These are phyloP conservation scores for Oryza punctata DNA, from an alignment of 176 grass and related monocot genomes.

Conservation along the genomic window DNA sequence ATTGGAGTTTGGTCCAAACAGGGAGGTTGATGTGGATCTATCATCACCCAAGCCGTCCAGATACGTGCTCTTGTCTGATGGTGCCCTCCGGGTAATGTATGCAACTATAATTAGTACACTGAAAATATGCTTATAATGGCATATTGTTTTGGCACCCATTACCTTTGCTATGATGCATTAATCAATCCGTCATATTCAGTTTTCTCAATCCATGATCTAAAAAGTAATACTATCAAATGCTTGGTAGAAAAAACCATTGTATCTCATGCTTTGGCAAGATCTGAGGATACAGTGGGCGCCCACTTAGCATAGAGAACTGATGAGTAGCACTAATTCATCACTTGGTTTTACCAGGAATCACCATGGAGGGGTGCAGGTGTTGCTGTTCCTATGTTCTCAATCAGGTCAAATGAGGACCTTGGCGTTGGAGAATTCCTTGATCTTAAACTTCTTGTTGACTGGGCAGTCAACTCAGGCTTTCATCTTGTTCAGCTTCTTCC, in stretches of 20 bases:
- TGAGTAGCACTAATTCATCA: constrained; percentile 28
- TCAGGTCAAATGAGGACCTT: constrained; percentile 82
- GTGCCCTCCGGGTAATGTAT: constrained; percentile 73
- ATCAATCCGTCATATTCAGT: constrained; percentile 17
- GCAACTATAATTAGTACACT: constrained; percentile 12
- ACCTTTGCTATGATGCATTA: constrained; percentile 21
- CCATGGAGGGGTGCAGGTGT: constrained; percentile 97
- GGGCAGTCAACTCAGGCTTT: constrained; percentile 88
- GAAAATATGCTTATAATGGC: constrained; percentile 20
- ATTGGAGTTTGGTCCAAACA: constrained; percentile 82
- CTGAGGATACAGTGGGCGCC: background rate
- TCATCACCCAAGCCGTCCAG: constrained; percentile 59
- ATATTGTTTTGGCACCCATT: constrained; percentile 5
- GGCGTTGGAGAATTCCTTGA: constrained; percentile 99
- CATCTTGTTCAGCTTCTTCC: constrained; percentile 97
- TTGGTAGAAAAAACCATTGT: constrained; percentile 20
- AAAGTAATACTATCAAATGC: background rate
- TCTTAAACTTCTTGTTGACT: constrained; percentile 96
- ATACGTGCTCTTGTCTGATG: constrained; percentile 80
- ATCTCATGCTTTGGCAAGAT: constrained; percentile 29
- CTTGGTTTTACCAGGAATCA: constrained; percentile 61
- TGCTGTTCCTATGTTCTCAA: constrained; percentile 89
- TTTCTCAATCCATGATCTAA: background rate
- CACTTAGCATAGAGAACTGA: constrained; percentile 10
- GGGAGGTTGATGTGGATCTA: constrained; percentile 73